phyloP scores from a whole-genome alignment of 306 rosid genomes.

The Aeschynomene evenia region DNA sequence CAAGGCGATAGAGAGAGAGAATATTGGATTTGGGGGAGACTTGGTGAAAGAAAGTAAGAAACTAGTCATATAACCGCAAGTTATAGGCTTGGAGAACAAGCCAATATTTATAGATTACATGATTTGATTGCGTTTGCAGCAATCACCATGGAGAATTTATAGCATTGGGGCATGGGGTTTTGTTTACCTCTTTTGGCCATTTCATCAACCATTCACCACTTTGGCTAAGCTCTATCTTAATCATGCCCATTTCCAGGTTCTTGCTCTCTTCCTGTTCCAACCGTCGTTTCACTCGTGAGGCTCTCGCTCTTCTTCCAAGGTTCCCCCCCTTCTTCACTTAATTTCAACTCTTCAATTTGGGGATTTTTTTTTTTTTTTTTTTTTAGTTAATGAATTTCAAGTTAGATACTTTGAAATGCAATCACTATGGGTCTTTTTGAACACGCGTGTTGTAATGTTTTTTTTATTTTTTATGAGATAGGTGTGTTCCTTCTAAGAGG shows the following conservation, averaged over 20 bases:
- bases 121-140: neutral
- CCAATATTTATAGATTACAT: neutral
- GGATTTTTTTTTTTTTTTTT: neutral
- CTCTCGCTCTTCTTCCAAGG: constrained; percentile 59
- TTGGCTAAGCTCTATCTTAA: neutral
- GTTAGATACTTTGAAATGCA: neutral
- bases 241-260: constrained; percentile 59
- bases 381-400: neutral
- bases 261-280: constrained; percentile 43
- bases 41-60: neutral
- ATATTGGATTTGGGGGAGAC: neutral
- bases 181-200: neutral
- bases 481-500: constrained; percentile 51
- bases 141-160: too few species aligned
- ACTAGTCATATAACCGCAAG: too few species aligned
- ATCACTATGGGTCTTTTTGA: neutral
- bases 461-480: constrained; percentile 34
- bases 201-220: too few species aligned
- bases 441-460: too few species aligned
- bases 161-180: constrained; percentile 31
- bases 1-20: too few species aligned
- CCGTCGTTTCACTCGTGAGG: constrained; percentile 35
- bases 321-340: constrained; percentile 17
- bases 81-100: constrained; percentile 31
- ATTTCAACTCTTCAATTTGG: neutral